A percentile compares a stretch with the other conserved stretches of the same genome.
These are phyloP conservation scores for Chionographis japonica DNA, from an alignment of 106 monocot genomes.

Conservation along the genomic window DNA sequence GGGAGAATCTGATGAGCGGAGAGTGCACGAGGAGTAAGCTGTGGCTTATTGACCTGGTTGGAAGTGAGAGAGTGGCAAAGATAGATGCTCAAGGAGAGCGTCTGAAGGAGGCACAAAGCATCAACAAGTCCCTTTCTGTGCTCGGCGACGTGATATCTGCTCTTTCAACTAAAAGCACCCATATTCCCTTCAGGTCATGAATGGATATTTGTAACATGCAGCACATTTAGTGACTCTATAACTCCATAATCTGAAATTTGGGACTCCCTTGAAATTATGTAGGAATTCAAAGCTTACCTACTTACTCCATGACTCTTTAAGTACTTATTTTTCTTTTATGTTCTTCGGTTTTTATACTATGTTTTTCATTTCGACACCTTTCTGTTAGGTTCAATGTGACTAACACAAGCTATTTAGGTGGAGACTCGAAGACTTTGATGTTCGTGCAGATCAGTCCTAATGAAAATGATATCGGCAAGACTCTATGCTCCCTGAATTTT, in stretches of 20 bases:
- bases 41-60: conserved; percentile 87
- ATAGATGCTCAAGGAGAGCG: conserved; percentile 92
- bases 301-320: conserved; percentile 86
- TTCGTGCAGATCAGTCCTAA: no score
- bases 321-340: conserved; percentile 29
- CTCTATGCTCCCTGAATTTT: no score
- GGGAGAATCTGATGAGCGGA: no score
- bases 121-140: conserved; percentile 92
- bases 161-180: conserved; percentile 81
- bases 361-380: no score
- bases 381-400: no score
- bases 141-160: conserved; percentile 93
- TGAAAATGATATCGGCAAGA: no score
- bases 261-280: conserved; percentile 8
- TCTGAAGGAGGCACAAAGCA: conserved; percentile 85
- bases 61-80: conserved; percentile 87
- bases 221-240: background rate
- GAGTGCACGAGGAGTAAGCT: conserved; percentile 84
- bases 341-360: no score
- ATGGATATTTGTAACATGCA: background rate
- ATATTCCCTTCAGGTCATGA: conserved; percentile 81
- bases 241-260: background rate
- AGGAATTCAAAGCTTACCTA: no score
- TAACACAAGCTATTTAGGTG: no score
- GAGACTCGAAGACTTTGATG: no score